Evolutionary conservation across 2,329 filamentous ascomycete genomes (phyloP), one percentile per base, ranked within the genome.

Genomic region (Furcasterigmium sp.): DNA sequence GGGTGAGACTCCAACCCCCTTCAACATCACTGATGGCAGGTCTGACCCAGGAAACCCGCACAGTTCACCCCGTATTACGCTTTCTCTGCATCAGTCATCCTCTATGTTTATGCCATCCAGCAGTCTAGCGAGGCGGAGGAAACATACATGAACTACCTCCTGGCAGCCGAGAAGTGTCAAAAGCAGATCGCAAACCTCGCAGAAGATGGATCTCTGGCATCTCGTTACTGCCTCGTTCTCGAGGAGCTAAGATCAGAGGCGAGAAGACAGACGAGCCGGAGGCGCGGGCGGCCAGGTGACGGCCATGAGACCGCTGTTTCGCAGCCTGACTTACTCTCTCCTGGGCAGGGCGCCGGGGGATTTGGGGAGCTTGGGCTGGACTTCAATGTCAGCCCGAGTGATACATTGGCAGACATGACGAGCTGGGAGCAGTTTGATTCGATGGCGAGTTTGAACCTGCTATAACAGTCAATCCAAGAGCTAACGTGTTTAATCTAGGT

Each of bases 31-130:
- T 15, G 28, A 17, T 26, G 2, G n/a, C 23, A 26, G n/a, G n/a
- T n/a, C n/a, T n/a, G n/a, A 10, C 9, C n/a, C n/a, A n/a, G n/a
- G n/a, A n/a, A n/a, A n/a, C n/a, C n/a, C n/a, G n/a, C n/a, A n/a
- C 29, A 62, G 59, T 61, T 63, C 30, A 60, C 56, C 3, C 64
- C 66, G 25, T 72, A 72, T 42, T 66, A 64, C 42, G 67, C 62
- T 1, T 72, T 71, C 21, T 69, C 56, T 11, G 68, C 68, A 1
- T 61, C 67, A 1, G 64, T 68, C 1, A 58, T 70, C 1, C 53
- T 72, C 3, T 72, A 72, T 44, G 60, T 70, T 3, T 66, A 65
- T 35, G 59, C 61, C 8, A 70, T 71, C 5, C 67, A 68, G 29
- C 53, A 63, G 28, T 51, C 56, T 5, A 46, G 53, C 14, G 45